Percentiles rank a stretch among this genome's conserved stretches.
These are phyloP conservation scores for Aegilops bicornis DNA, from an alignment of 176 grass and related monocot species.

Conservation along the genomic window DNA sequence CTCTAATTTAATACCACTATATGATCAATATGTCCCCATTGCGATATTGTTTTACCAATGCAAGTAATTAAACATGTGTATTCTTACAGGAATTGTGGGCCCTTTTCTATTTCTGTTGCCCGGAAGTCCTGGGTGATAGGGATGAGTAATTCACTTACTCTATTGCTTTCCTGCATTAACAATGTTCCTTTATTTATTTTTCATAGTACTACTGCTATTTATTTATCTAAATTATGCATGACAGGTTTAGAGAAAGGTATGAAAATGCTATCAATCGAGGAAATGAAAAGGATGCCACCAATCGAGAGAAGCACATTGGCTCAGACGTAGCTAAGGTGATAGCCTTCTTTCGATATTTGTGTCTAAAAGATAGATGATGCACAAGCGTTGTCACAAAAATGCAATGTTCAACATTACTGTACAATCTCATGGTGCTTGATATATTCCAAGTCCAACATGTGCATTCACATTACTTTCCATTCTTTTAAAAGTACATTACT, in stretches of 20 bases:
- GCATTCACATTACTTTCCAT: neutral
- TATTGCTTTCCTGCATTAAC: slow-evolving; percentile 21
- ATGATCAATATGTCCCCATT: neutral
- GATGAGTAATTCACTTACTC: slow-evolving; percentile 50
- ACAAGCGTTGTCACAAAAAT: neutral
- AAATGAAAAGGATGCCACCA: slow-evolving; percentile 84
- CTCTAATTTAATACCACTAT: neutral
- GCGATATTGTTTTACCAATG: neutral
- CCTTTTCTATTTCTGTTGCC: slow-evolving; percentile 83
- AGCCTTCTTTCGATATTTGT: neutral
- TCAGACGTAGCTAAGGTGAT: slow-evolving; percentile 80
- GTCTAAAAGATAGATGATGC: neutral
- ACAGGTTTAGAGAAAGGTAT: slow-evolving; percentile 71
- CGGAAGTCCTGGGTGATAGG: slow-evolving; percentile 79
- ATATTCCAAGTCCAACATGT: neutral
- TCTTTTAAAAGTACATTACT: too few species aligned
- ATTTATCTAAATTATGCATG: slow-evolving; percentile 34
- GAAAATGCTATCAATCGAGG: slow-evolving; percentile 72
- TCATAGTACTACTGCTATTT: neutral
- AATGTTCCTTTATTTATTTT: neutral
- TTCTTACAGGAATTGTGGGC: slow-evolving; percentile 86
- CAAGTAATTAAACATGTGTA: slow-evolving; percentile 11
- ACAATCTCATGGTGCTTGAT: neutral
- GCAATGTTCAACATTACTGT: neutral
- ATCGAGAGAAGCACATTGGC: slow-evolving; percentile 66